Evolutionary conservation across 371 early-diverging fungal genomes (phyloP), one percentile per base, ranked within the genome.

Genomic region (Mucor lusitanicus): DNA sequence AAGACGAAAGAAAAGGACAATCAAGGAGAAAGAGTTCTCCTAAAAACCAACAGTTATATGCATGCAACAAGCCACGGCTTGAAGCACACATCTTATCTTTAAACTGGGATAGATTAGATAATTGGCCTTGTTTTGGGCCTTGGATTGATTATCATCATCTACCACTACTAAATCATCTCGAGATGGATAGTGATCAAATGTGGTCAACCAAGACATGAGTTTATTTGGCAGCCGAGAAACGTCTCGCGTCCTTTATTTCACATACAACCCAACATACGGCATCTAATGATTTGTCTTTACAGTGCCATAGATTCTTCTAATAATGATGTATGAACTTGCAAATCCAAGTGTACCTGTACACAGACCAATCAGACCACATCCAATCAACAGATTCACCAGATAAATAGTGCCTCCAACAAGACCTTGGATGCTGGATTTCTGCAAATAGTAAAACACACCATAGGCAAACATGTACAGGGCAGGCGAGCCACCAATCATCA

Each of bases 331-430:
- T 21, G 78, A 59, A 59, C 71, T 67, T 23, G 80, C 56, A 54
- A 83, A 83, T 1, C 83, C 80, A 39, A 78, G 58, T 32, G 83
- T 69, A 19, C 83, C 83, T 32, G 77, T 79, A 33, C 70, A 73
- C 11, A 79, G 28, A 1, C 77, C 80, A 13, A 80, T 37, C 30
- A 80, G 21, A 13, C 64, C 28, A 56, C 81, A 83, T 27, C 70
- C 73, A 21, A 83, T 35, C 21, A 77, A 65, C 21, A 79, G 59
- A 63, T 76, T 68, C 7, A 68, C 55, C 19, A 73, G 17, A 60
- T 76, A 83, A 13, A 80, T 67, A n/a, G 66, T 44, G 0, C 69
- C 72, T n/a, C 78, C 76, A 15, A 70, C 50, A 1, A 78, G 54
- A 1, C 79, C 79, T 12, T 65, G 58, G 15, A 72, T 68, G 9